Evolutionary conservation across 495 filamentous ascomycete genomes (phyloP).

Genomic region (Lasiosphaeriaceae sp.): DNA sequence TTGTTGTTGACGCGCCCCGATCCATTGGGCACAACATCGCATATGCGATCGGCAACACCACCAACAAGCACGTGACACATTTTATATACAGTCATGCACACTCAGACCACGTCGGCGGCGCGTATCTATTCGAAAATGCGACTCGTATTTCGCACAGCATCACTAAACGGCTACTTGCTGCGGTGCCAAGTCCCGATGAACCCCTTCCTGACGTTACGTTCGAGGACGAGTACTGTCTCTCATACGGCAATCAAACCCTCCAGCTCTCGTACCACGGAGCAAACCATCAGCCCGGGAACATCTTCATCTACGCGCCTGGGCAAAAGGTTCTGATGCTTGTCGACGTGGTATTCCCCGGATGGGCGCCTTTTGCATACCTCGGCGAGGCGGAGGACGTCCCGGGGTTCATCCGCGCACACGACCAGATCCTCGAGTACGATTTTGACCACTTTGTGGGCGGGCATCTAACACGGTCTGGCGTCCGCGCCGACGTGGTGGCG

Average conservation of each 20-base stretch:
- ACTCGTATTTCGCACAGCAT: conserved; percentile 29
- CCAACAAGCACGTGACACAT: conserved; percentile 30
- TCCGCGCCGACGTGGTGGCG: conserved; percentile 29
- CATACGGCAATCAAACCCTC: conserved; percentile 37
- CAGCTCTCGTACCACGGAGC: conserved; percentile 35
- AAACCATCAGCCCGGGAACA: conserved; percentile 38
- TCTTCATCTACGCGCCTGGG: conserved; percentile 37
- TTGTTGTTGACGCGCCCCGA: conserved; percentile 40
- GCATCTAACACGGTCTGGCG: conserved; percentile 31
- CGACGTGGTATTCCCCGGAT: conserved; percentile 39
- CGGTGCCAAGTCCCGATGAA: conserved; percentile 20
- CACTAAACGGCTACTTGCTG: conserved; percentile 21
- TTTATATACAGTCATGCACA: conserved; percentile 40
- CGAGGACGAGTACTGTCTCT: conserved; percentile 18
- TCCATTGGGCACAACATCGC: conserved; percentile 34
- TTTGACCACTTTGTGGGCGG: conserved; percentile 40
- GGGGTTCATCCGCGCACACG: conserved; percentile 36
- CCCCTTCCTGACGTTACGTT: conserved; percentile 35
- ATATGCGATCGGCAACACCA: conserved; percentile 33
- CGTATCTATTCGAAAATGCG: conserved; percentile 23
- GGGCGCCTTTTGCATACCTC: conserved; percentile 36
- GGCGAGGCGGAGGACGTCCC: conserved; percentile 32
- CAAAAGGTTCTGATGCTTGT: conserved; percentile 39
- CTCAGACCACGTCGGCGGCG: conserved; percentile 37
- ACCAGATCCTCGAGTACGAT: conserved; percentile 37